Evolutionary conservation across 345 rosid species (phyloP).

Genomic region (Clarkia xantiana): DNA sequence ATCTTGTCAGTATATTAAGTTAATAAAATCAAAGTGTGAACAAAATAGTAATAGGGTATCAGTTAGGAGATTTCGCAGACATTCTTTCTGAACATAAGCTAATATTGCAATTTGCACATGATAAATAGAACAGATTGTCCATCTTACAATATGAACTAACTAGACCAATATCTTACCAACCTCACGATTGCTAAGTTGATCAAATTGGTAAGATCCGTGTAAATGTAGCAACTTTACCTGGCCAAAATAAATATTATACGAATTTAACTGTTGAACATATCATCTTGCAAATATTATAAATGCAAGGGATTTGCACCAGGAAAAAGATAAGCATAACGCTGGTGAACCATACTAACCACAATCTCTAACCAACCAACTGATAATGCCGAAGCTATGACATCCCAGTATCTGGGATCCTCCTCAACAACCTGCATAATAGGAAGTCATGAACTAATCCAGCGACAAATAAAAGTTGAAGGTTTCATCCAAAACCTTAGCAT

Average conservation of each 20-base stretch:
- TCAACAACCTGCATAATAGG: constrained; percentile 45
- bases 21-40: too few species aligned
- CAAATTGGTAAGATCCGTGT: constrained; percentile 86
- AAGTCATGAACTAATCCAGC: neutral
- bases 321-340: neutral
- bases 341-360: constrained; percentile 35
- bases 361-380: constrained; percentile 93
- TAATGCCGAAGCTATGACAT: constrained; percentile 57
- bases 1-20: neutral
- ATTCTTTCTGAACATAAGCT: too few species aligned
- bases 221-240: constrained; percentile 82
- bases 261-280: neutral
- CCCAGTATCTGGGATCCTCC: constrained; percentile 78
- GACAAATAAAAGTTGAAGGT: too few species aligned
- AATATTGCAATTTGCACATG: too few species aligned
- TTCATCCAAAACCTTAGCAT: too few species aligned
- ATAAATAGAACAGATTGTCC: too few species aligned
- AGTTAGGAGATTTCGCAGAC: too few species aligned
- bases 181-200: constrained; percentile 83
- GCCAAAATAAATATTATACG: constrained; percentile 7
- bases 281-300: neutral
- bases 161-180: constrained; percentile 21
- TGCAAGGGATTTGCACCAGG: neutral
- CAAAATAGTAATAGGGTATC: too few species aligned
- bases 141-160: too few species aligned